phyloP scores from a whole-genome alignment of 192 early-diverging fungal species.

The Backusella liffmaniae region DNA sequence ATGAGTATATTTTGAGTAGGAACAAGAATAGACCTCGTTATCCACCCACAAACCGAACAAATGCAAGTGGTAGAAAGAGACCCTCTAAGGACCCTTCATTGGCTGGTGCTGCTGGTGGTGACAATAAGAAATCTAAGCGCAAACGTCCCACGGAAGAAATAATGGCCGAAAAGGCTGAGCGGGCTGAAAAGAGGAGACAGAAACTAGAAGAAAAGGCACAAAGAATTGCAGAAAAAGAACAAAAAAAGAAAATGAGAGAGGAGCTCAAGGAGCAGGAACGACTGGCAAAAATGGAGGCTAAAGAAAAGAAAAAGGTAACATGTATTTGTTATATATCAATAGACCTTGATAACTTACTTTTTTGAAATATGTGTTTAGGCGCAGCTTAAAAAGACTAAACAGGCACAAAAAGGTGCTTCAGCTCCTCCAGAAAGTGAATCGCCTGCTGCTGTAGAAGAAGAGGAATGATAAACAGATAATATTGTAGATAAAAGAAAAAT shows the following conservation, averaged over 20 bases:
- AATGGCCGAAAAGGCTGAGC: slow-evolving; percentile 34
- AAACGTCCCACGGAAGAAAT: slow-evolving; percentile 32
- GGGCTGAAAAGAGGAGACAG: slow-evolving; percentile 45
- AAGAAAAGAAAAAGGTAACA: slow-evolving; percentile 36
- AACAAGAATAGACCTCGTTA: slow-evolving; percentile 45
- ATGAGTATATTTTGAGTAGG: slow-evolving; percentile 44
- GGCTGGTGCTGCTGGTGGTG: slow-evolving; percentile 26
- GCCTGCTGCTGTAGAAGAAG: background rate
- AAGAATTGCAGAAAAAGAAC: slow-evolving; percentile 47
- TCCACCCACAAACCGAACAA: slow-evolving; percentile 47
- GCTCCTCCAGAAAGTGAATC: slow-evolving; percentile 3
- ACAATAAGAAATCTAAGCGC: slow-evolving; percentile 27
- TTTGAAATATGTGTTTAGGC: background rate
- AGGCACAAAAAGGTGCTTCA: background rate
- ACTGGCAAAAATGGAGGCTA: slow-evolving; percentile 44
- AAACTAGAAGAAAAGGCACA: slow-evolving; percentile 50
- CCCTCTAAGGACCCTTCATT: slow-evolving; percentile 18
- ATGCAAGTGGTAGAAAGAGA: slow-evolving; percentile 31
- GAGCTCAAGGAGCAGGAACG: slow-evolving; percentile 47
- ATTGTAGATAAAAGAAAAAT: slow-evolving; percentile 3
- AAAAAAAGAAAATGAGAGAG: slow-evolving; percentile 40
- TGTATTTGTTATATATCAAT: too few species aligned
- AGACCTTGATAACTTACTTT: too few species aligned
- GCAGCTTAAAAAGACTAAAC: background rate
- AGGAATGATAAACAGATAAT: background rate